Evolutionary conservation across 495 filamentous ascomycete species (phyloP).

Genomic region (Talaromyces thailandensis): DNA sequence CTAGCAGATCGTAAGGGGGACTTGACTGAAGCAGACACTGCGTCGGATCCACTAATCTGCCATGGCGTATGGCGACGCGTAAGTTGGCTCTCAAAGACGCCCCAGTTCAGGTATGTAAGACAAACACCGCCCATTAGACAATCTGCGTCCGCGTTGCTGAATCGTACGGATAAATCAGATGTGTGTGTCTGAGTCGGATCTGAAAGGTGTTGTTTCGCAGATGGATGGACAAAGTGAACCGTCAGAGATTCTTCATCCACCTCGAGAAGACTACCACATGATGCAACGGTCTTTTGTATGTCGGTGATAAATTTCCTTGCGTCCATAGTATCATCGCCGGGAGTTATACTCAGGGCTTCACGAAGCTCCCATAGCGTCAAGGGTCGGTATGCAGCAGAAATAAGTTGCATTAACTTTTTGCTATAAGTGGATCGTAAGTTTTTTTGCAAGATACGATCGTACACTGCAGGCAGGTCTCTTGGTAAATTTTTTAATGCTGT

Average conservation of each 20-base stretch:
- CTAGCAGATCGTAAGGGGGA: background rate
- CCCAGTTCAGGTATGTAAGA: constrained; percentile 33
- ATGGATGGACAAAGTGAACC: constrained; percentile 33
- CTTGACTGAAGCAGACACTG: background rate
- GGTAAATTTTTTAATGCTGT: constrained; percentile 28
- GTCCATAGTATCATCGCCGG: constrained; percentile 25
- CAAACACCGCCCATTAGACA: constrained; percentile 24
- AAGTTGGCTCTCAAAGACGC: constrained; percentile 1
- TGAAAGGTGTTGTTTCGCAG: constrained; percentile 33
- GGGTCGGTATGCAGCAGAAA: constrained; percentile 23
- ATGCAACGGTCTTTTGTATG: constrained; percentile 21
- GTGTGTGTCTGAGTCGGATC: background rate
- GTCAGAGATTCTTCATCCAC: constrained; percentile 36
- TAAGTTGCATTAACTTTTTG: constrained; percentile 19
- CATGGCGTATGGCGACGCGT: background rate
- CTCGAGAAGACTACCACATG: constrained; percentile 32
- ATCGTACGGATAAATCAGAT: background rate
- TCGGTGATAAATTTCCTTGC: constrained; percentile 23
- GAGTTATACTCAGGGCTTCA: constrained; percentile 32
- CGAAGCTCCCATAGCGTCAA: constrained; percentile 30
- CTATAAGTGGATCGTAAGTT: background rate
- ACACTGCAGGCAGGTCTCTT: constrained; percentile 31
- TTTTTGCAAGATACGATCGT: constrained; percentile 9
- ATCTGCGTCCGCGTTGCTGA: constrained; percentile 16
- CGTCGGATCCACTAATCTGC: background rate